These are phyloP conservation scores for Zasmidium cellare DNA, from an alignment of 2,329 filamentous ascomycete genomes.

Conservation along the genomic window DNA sequence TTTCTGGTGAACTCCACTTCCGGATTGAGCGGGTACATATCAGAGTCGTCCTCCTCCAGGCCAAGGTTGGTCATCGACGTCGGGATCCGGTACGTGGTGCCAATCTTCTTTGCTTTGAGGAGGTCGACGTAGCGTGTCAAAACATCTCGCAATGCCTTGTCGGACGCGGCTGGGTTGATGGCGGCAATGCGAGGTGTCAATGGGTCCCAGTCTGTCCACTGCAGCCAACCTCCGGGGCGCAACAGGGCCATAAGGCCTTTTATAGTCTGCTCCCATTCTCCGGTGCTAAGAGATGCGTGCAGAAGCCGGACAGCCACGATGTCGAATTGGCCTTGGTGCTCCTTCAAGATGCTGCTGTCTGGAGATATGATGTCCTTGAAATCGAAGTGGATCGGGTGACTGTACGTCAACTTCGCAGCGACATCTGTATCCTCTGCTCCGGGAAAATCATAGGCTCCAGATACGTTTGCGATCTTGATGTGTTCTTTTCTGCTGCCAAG, in stretches of 20 bases:
- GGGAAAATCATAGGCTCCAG: conserved; percentile 4
- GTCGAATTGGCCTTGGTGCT: conserved; percentile 14
- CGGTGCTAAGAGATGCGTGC: conserved; percentile 9
- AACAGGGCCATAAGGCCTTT: conserved; percentile 17
- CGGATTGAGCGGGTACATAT: conserved; percentile 20
- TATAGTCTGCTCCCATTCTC: conserved; percentile 15
- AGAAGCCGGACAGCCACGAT: conserved; percentile 18
- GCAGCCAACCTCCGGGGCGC: conserved; percentile 21
- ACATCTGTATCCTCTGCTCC: not conserved
- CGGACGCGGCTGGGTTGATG: conserved; percentile 17
- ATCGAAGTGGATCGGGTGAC: not conserved
- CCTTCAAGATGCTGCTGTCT: not conserved
- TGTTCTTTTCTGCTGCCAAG: not conserved
- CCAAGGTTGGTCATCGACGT: conserved; percentile 6
- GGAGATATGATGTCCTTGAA: not conserved
- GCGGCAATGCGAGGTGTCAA: conserved; percentile 21
- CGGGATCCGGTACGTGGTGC: conserved; percentile 20
- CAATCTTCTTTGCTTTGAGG: conserved; percentile 11
- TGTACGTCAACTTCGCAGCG: not conserved
- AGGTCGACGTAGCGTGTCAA: conserved; percentile 14
- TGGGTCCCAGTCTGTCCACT: conserved; percentile 22
- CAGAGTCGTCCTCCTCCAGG: conserved; percentile 15
- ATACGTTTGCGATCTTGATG: conserved; percentile 14
- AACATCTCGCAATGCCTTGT: conserved; percentile 13
- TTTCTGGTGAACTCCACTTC: conserved; percentile 17